A percentile compares a stretch with the other conserved stretches of the same genome.
Conservation (phyloP, 2,329 filamentous ascomycete species). For the Daldinia sp. region DNA sequence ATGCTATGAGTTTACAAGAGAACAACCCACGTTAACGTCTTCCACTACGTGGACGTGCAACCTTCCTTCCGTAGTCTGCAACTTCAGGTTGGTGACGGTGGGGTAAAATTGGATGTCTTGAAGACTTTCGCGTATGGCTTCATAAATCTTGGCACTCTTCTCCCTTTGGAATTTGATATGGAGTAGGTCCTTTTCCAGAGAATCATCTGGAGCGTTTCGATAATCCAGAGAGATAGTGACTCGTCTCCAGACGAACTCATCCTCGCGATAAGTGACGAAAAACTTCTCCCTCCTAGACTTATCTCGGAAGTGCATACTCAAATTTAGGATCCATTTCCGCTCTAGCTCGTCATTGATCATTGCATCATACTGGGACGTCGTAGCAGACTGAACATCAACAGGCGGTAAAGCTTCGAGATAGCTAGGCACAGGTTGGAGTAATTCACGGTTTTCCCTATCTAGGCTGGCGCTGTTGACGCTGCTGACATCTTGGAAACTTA, state of each 20-base stretch:
- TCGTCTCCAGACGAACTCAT: constrained; percentile 81
- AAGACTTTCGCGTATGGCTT: constrained; percentile 91
- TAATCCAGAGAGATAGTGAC: constrained; percentile 97
- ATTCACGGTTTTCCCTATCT: constrained; percentile 48
- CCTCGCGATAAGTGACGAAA: constrained; percentile 93
- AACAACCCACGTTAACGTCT: constrained; percentile 77
- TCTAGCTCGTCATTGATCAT: constrained; percentile 86
- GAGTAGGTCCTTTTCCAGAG: constrained; percentile 85
- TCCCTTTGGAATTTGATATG: constrained; percentile 86
- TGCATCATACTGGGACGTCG: constrained; percentile 68
- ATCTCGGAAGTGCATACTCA: constrained; percentile 98
- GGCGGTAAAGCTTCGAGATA: constrained; percentile 43
- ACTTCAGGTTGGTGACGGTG: constrained; percentile 94
- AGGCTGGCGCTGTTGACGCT: constrained; percentile 37
- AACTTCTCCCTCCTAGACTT: constrained; percentile 95
- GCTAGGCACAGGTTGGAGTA: constrained; percentile 39
- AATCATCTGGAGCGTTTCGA: constrained; percentile 80
- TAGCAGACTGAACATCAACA: constrained; percentile 62
- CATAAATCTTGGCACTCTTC: constrained; percentile 93
- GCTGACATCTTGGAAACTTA: constrained; percentile 45
- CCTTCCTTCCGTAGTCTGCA: constrained; percentile 87
- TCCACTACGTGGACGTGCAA: constrained; percentile 98
- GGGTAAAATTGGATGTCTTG: constrained; percentile 96
- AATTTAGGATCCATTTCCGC: constrained; percentile 91
- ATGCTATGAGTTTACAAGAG: constrained; percentile 12